Percentiles rank a stretch among this genome's conserved stretches.
These are phyloP conservation scores for Aspergillus sp. DNA, from an alignment of 2,329 filamentous ascomycete species.

Conservation along the genomic window DNA sequence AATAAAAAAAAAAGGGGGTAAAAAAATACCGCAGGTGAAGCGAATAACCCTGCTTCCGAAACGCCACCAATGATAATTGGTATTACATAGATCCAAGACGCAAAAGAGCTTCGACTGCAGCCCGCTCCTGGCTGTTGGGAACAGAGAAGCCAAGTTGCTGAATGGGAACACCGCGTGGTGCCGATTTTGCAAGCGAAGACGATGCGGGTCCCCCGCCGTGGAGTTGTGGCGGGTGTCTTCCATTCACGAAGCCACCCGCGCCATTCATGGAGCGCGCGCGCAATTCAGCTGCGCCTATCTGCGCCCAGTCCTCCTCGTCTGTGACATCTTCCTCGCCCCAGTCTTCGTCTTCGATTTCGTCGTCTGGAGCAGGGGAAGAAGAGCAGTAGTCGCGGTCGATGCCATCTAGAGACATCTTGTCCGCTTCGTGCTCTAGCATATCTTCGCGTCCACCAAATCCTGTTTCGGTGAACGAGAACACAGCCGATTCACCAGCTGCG, in stretches of 20 bases:
- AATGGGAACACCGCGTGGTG: conserved; percentile 37
- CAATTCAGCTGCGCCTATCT: conserved; percentile 81
- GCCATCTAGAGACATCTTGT: conserved; percentile 90
- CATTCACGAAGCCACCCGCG: conserved; percentile 41
- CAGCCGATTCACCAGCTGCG: conserved; percentile 67
- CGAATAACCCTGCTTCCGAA: conserved; percentile 11
- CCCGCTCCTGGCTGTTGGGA: conserved; percentile 45
- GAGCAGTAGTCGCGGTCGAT: conserved; percentile 65
- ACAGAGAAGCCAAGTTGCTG: conserved; percentile 33
- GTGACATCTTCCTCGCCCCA: conserved; percentile 84
- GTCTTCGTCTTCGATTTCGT: conserved; percentile 68
- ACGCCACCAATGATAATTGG: conserved; percentile 26
- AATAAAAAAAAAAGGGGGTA: conserved; percentile 12
- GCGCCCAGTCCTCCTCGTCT: conserved; percentile 94
- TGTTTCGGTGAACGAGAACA: conserved; percentile 68
- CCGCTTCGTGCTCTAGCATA: conserved; percentile 81
- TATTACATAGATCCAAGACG: conserved; percentile 49
- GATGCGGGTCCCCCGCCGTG: conserved; percentile 36
- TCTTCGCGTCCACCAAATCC: conserved; percentile 62
- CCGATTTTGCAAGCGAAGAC: conserved; percentile 41
- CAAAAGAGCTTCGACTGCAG: conserved; percentile 50
- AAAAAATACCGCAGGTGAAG: conserved; percentile 8
- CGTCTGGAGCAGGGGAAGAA: conserved; percentile 70
- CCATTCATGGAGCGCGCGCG: conserved; percentile 62
- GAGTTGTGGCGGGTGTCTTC: conserved; percentile 30